Conservation (phyloP, 768 basidiomycete genomes). For the Lentinula boryana region DNA sequence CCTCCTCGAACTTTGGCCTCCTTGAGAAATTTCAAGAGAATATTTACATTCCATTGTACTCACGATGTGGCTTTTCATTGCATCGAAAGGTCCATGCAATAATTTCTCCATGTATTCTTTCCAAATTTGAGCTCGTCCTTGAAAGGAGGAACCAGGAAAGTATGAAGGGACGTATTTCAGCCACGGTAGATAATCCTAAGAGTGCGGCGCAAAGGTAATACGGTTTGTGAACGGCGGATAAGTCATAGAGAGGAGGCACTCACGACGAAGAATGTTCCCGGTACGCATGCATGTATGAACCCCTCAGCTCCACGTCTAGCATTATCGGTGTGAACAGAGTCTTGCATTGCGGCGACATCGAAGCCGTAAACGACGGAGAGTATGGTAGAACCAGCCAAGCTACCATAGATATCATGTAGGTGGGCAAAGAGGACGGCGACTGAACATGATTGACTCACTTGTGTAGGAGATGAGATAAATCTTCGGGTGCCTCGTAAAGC, state of each 20-base stretch:
- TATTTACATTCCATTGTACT: background rate
- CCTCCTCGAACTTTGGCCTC: background rate
- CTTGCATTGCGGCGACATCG: conserved; percentile 16
- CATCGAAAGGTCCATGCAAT: conserved; percentile 28
- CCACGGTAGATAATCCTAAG: conserved; percentile 15
- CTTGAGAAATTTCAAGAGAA: background rate
- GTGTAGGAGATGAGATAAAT: background rate
- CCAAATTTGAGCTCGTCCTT: conserved; percentile 34
- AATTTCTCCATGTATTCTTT: conserved; percentile 22
- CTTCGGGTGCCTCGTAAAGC: background rate
- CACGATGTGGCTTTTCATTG: conserved; percentile 26
- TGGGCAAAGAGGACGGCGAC: background rate
- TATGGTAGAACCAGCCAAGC: conserved; percentile 27
- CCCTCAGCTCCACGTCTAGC: conserved; percentile 14
- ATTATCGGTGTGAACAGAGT: conserved; percentile 26
- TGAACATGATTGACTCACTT: background rate
- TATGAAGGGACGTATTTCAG: conserved; percentile 24
- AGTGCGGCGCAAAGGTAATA: background rate
- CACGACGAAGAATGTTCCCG: conserved; percentile 25
- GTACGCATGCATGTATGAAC: conserved; percentile 18
- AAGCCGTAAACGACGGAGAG: conserved; percentile 29
- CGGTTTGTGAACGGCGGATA: background rate
- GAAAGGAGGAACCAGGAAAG: conserved; percentile 28
- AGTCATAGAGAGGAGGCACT: background rate
- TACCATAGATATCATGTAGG: conserved; percentile 8